Percentiles rank a stretch among this genome's conserved stretches.
phyloP scores from a whole-genome alignment of 2,329 filamentous ascomycete species.

The Scedosporium apiospermum region DNA sequence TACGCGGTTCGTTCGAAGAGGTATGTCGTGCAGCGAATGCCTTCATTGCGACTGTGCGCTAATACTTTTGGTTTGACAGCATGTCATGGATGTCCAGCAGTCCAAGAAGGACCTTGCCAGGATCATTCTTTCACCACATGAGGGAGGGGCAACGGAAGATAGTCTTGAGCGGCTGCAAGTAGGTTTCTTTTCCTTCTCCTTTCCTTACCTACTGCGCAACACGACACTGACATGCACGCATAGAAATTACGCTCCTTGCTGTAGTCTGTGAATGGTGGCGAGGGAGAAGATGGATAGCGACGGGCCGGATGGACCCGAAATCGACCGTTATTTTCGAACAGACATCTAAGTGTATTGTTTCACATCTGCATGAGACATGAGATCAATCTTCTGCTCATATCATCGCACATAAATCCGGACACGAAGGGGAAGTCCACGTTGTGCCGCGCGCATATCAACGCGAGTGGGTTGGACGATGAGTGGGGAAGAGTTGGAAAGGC shows the following conservation, averaged over 20 bases:
- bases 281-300: background rate
- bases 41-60: background rate
- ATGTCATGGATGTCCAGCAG: constrained; percentile 6
- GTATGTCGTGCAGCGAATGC: constrained; percentile 8
- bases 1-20: constrained; percentile 28
- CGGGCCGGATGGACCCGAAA: no score
- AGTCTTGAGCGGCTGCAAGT: background rate
- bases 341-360: background rate
- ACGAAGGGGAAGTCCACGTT: background rate
- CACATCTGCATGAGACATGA: background rate
- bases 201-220: background rate
- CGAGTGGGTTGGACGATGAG: background rate
- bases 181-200: background rate
- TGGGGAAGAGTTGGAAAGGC: background rate
- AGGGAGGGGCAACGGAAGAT: background rate
- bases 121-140: constrained; percentile 5
- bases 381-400: background rate
- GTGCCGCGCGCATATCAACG: background rate
- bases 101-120: constrained; percentile 5
- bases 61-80: background rate
- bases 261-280: background rate
- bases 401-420: background rate
- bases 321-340: no score
- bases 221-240: background rate
- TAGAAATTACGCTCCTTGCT: background rate